Percentiles rank a stretch among this genome's conserved stretches.
Conservation (phyloP, 2,329 filamentous ascomycete genomes). For the Pseudomassariella vexata region DNA sequence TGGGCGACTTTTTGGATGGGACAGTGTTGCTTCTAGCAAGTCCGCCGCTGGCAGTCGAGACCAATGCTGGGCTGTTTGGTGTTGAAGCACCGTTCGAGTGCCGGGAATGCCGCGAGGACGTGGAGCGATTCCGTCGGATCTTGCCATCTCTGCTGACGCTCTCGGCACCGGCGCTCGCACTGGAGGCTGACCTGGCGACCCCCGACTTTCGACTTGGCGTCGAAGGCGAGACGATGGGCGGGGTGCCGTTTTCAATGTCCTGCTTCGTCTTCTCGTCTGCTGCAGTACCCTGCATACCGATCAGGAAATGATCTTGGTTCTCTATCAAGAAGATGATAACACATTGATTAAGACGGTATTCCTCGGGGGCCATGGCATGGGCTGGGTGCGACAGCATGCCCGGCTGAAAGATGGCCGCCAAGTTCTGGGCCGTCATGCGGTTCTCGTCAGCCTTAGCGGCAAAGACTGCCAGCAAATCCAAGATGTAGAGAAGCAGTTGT, state of each 20-base stretch:
- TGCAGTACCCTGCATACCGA: constrained; percentile 98
- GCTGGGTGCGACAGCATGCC: constrained; percentile 89
- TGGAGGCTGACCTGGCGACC: constrained; percentile 73
- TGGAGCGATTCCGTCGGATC: constrained; percentile 82
- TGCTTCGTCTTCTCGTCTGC: constrained; percentile 74
- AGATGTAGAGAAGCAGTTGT: constrained; percentile 89
- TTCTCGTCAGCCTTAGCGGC: constrained; percentile 95
- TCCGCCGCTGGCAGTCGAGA: constrained; percentile 49
- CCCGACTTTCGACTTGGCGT: constrained; percentile 51
- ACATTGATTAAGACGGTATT: constrained; percentile 93
- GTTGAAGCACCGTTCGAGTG: constrained; percentile 66
- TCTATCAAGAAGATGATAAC: constrained; percentile 97
- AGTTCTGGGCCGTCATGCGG: constrained; percentile 90
- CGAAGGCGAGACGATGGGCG: constrained; percentile 39
- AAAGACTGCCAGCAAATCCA: constrained; percentile 93
- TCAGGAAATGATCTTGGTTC: constrained; percentile 96
- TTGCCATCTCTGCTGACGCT: constrained; percentile 77
- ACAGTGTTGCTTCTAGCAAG: constrained; percentile 77
- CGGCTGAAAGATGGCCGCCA: constrained; percentile 96
- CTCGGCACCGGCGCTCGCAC: constrained; percentile 81
- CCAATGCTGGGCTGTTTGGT: constrained; percentile 57
- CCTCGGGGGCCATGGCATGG: constrained; percentile 91
- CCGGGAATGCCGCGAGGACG: constrained; percentile 81
- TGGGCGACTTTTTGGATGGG: constrained; percentile 82
- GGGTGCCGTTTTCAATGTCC: constrained; percentile 64